These are phyloP conservation scores for Pleurozium schreberi DNA, from an alignment of 225 moss, liverwort and hornwort species.

Conservation along the genomic window DNA sequence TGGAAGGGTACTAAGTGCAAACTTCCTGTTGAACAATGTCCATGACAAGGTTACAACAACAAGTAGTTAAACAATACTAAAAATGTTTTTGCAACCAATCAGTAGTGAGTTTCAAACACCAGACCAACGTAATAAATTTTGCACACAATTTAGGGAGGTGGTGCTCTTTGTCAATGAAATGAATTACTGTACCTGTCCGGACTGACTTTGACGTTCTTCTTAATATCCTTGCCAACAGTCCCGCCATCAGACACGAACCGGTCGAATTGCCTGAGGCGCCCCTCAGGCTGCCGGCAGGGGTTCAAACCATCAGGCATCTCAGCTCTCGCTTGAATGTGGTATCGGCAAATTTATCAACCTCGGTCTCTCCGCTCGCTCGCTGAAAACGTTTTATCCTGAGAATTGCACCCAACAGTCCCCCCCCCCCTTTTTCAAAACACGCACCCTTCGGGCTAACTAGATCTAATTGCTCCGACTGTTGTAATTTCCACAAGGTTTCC, in stretches of 20 bases:
- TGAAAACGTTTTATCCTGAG: neutral
- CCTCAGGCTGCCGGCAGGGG: neutral
- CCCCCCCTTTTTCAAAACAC: neutral
- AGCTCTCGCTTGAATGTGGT: too few species aligned
- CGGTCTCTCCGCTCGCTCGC: neutral
- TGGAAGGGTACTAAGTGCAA: too few species aligned
- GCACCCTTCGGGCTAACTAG: neutral
- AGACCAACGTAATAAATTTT: neutral
- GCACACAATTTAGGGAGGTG: too few species aligned
- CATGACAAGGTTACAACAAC: too few species aligned
- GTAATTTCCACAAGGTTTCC: neutral
- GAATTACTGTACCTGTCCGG: neutral
- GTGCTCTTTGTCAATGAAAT: neutral
- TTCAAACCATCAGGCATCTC: neutral
- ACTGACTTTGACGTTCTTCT: neutral
- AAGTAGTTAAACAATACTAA: neutral
- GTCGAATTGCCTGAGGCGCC: neutral
- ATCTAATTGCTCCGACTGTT: neutral
- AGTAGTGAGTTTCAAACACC: neutral
- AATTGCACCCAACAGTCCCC: neutral
- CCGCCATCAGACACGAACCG: neutral
- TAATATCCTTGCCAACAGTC: neutral
- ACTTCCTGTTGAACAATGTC: neutral
- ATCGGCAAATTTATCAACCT: neutral
- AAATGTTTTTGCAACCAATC: neutral